Evolutionary conservation across 352 stramenopile species (phyloP).

Genomic region (Achlya hypogyna): DNA sequence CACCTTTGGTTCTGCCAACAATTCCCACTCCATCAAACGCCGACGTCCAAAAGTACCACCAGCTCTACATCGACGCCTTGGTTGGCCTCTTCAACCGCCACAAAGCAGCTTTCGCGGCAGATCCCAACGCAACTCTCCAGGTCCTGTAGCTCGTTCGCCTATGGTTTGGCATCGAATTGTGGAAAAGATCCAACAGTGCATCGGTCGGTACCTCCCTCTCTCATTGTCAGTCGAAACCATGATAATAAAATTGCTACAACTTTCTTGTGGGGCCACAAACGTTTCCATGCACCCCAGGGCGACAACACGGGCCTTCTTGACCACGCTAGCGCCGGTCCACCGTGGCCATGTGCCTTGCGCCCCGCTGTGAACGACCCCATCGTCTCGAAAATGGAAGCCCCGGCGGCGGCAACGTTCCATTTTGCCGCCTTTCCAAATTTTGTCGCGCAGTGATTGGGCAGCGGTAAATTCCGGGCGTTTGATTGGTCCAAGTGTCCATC

Average conservation of each 20-base stretch:
- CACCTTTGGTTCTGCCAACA: slow-evolving; percentile 72
- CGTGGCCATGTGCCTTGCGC: too few species aligned
- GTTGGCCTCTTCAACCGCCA: slow-evolving; percentile 81
- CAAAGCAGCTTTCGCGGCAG: slow-evolving; percentile 60
- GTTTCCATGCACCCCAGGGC: too few species aligned
- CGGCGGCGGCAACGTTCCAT: background rate
- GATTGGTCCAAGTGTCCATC: slow-evolving; percentile 2
- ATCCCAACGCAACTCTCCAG: slow-evolving; percentile 48
- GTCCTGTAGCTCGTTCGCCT: too few species aligned
- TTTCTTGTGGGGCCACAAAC: too few species aligned
- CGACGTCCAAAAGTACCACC: slow-evolving; percentile 82
- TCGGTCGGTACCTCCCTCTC: too few species aligned
- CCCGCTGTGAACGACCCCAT: too few species aligned
- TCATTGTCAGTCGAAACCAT: too few species aligned
- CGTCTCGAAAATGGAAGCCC: background rate
- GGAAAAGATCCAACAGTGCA: too few species aligned
- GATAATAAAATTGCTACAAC: too few species aligned
- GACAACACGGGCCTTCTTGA: too few species aligned
- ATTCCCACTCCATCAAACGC: slow-evolving; percentile 78
- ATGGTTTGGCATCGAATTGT: too few species aligned
- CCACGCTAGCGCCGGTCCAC: too few species aligned
- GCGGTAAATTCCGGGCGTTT: background rate
- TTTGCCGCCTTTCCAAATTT: background rate
- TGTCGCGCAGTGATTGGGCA: background rate
- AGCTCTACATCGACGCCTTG: slow-evolving; percentile 75